phyloP scores from a whole-genome alignment of 1,139 yeast species.

The Zygoascus meyerae region DNA sequence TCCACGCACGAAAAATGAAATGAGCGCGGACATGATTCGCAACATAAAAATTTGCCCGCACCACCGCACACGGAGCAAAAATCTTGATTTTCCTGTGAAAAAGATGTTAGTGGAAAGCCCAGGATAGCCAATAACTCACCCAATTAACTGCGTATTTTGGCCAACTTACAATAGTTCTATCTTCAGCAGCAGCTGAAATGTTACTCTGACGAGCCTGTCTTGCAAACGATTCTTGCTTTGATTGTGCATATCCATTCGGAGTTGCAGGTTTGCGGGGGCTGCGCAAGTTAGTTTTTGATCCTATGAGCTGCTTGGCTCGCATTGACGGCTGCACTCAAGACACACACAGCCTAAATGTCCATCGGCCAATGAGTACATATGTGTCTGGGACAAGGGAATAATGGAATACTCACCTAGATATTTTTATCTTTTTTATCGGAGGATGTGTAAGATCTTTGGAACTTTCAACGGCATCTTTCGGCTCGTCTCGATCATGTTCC shows the following conservation, averaged over 20 bases:
- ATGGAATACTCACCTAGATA: constrained; percentile 12
- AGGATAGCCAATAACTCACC: background rate
- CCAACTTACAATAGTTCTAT: constrained; percentile 7
- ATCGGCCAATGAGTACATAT: too few species aligned
- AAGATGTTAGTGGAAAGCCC: background rate
- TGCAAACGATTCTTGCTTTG: constrained; percentile 7
- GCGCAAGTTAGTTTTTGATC: constrained; percentile 5
- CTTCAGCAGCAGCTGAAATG: background rate
- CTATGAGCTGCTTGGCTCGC: too few species aligned
- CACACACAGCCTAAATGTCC: too few species aligned
- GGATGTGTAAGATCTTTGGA: constrained; percentile 1
- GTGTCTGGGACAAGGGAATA: too few species aligned
- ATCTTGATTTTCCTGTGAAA: constrained; percentile 66
- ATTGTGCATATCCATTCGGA: constrained; percentile 1
- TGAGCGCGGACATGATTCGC: constrained; percentile 88
- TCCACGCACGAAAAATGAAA: constrained; percentile 89
- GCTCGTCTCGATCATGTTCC: too few species aligned
- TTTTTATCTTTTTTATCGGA: constrained; percentile 21
- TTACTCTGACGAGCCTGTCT: constrained; percentile 7
- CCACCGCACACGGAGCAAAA: constrained; percentile 86
- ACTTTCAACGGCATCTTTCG: background rate
- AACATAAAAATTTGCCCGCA: constrained; percentile 82
- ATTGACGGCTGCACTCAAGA: too few species aligned
- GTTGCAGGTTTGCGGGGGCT: constrained; percentile 6
- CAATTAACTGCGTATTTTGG: too few species aligned